Evolutionary conservation across 495 filamentous ascomycete species (phyloP).

Genomic region (Aspergillus leporis): DNA sequence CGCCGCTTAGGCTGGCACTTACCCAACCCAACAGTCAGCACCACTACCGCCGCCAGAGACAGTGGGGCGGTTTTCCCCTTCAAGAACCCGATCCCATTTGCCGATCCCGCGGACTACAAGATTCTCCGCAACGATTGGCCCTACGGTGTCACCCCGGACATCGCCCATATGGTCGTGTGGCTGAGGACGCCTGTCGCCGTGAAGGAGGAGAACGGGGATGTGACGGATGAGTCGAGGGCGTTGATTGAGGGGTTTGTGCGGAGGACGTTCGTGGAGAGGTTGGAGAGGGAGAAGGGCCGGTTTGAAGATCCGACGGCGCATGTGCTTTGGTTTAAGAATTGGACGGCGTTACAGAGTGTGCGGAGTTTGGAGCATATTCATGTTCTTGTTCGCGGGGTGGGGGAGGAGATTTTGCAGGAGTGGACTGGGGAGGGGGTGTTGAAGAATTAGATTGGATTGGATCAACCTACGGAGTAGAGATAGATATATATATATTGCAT

Average conservation of each 20-base stretch:
- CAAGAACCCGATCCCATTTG: slow-evolving; percentile 60
- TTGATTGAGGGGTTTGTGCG: slow-evolving; percentile 67
- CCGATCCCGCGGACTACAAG: slow-evolving; percentile 67
- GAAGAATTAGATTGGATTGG: background rate
- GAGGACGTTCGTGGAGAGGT: slow-evolving; percentile 59
- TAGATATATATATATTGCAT: background rate
- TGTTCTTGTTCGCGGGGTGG: slow-evolving; percentile 64
- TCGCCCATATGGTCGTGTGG: slow-evolving; percentile 65
- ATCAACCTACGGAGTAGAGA: background rate
- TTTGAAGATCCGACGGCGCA: slow-evolving; percentile 47
- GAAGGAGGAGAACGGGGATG: slow-evolving; percentile 60
- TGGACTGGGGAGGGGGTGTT: slow-evolving; percentile 53
- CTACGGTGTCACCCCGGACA: slow-evolving; percentile 71
- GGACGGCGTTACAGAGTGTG: slow-evolving; percentile 85
- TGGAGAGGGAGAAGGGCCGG: slow-evolving; percentile 43
- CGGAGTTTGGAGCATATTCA: slow-evolving; percentile 77
- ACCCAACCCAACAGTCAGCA: slow-evolving; percentile 20
- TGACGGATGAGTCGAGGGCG: slow-evolving; percentile 65
- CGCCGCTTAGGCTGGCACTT: slow-evolving; percentile 71
- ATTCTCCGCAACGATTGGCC: slow-evolving; percentile 91
- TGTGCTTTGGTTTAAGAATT: slow-evolving; percentile 95
- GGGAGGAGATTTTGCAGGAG: slow-evolving; percentile 56
- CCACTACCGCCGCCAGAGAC: slow-evolving; percentile 13
- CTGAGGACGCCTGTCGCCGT: slow-evolving; percentile 53
- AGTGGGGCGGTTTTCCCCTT: slow-evolving; percentile 33